Conservation (phyloP, 805 yeast species). For the Candida patagonica region DNA sequence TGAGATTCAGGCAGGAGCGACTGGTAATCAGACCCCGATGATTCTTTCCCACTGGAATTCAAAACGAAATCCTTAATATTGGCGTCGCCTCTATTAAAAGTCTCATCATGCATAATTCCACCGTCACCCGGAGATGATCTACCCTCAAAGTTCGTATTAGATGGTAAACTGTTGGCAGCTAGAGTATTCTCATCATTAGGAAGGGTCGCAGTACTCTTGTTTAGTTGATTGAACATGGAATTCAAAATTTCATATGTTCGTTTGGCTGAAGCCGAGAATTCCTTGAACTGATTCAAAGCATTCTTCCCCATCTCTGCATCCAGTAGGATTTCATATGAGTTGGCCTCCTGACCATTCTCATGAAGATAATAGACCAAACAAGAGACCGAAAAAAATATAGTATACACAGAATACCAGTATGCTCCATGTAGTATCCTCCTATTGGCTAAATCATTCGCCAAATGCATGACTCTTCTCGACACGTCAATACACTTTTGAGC, state of each 20-base stretch:
- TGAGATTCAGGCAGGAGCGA: conserved; percentile 5
- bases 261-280: conserved; percentile 66
- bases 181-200: not conserved
- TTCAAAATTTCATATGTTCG: conserved; percentile 74
- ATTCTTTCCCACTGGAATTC: not conserved
- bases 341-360: conserved; percentile 29
- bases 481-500: conserved; percentile 80
- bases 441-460: conserved; percentile 72
- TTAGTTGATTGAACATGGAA: conserved; percentile 37
- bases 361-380: conserved; percentile 76
- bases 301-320: conserved; percentile 80
- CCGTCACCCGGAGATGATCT: not conserved
- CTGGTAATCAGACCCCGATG: too few relatives aligned
- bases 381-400: conserved; percentile 82
- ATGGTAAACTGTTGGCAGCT: not conserved
- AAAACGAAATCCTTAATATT: too few relatives aligned
- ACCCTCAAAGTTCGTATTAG: not conserved
- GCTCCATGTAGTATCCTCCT: conserved; percentile 68
- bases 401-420: conserved; percentile 86
- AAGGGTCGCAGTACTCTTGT: conserved; percentile 8
- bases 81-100: not conserved
- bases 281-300: conserved; percentile 61
- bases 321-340: conserved; percentile 39
- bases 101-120: conserved; percentile 1
- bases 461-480: conserved; percentile 69